Evolutionary conservation across 2,329 filamentous ascomycete genomes (phyloP).

Genomic region (Arthroderma uncinatum): DNA sequence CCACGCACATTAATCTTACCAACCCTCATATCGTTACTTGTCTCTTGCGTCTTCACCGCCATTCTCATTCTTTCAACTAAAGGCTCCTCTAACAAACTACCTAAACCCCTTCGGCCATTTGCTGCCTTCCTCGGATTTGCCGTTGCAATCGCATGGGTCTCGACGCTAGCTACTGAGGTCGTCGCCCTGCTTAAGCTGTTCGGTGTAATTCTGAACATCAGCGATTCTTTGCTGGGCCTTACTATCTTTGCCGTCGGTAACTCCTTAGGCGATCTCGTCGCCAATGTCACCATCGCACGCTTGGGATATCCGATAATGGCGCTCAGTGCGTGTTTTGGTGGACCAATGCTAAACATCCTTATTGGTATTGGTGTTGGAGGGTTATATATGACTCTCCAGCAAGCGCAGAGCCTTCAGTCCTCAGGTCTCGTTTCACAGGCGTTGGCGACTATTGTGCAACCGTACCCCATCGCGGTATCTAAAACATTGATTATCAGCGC

Average conservation of each 20-base stretch:
- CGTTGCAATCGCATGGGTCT: constrained; percentile 92
- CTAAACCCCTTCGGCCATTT: constrained; percentile 62
- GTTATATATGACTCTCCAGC: constrained; percentile 72
- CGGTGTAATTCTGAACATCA: constrained; percentile 84
- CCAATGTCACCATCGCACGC: constrained; percentile 84
- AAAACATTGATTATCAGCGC: constrained; percentile 77
- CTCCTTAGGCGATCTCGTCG: constrained; percentile 84
- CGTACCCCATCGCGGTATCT: constrained; percentile 74
- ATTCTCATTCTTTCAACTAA: constrained; percentile 53
- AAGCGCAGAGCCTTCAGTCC: constrained; percentile 66
- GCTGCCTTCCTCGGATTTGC: constrained; percentile 83
- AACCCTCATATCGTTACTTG: constrained; percentile 53
- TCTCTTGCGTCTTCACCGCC: constrained; percentile 56
- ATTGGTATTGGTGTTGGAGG: constrained; percentile 89
- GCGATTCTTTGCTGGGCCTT: constrained; percentile 84
- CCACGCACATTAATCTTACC: constrained; percentile 45
- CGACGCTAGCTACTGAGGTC: constrained; percentile 87
- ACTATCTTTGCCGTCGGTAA: constrained; percentile 97
- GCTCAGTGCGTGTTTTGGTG: constrained; percentile 87
- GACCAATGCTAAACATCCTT: constrained; percentile 93
- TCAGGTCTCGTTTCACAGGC: constrained; percentile 40
- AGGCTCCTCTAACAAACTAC: constrained; percentile 43
- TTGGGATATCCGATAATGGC: constrained; percentile 97
- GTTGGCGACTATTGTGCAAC: constrained; percentile 27
- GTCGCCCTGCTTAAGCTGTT: constrained; percentile 89